Evolutionary conservation across 2,329 filamentous ascomycete species (phyloP), one percentile per base, ranked within the genome.

Genomic region (Botrytis cinerea): DNA sequence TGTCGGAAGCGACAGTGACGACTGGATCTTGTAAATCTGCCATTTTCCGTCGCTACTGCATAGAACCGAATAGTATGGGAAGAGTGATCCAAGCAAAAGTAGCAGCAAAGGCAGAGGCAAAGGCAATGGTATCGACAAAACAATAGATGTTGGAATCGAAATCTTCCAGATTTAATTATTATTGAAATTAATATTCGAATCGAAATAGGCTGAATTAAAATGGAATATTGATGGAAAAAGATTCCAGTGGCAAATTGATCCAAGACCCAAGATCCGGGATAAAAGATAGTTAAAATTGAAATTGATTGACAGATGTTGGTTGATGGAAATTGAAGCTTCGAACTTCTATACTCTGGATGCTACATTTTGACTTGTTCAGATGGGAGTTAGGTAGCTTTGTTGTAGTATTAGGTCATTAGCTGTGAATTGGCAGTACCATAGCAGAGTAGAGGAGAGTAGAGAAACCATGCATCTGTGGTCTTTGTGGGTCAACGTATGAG

Each of bases 1-100:
- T 73, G 38, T 81, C 80, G 45, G 80, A 80, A 69, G 78, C 75
- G 71, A 69, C 71, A 69, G 71, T 73, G 71, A 73, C n/a, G 54
- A 46, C 22, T 69, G 63, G 40, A 51, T 69, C 63, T 57, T 51
- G n/a, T 61, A 54, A 73, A 38, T 73, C 71, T 35, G 63, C 63
- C 71, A 73, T 73, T 57, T 72, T 40, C 51, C n/a, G 51, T 68
- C 28, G 43, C 38, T 59, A 62, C 45, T 60, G 48, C 43, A 45
- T 18, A 32, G 35, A 57, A 59, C 14, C 61, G 38, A 54, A 20
- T 71, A n/a, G 46, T 16, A 38, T 28, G n/a, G 25, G 6, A n/a
- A 25, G 16, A 54, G 48, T 14, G n/a, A n/a, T 54, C 48, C n/a
- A 54, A 51, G 48, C 14, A 25, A n/a, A 25, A 40, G 38, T 8